phyloP scores from a whole-genome alignment of 2,329 filamentous ascomycete species.

The Phaeosphaeria sp. region DNA sequence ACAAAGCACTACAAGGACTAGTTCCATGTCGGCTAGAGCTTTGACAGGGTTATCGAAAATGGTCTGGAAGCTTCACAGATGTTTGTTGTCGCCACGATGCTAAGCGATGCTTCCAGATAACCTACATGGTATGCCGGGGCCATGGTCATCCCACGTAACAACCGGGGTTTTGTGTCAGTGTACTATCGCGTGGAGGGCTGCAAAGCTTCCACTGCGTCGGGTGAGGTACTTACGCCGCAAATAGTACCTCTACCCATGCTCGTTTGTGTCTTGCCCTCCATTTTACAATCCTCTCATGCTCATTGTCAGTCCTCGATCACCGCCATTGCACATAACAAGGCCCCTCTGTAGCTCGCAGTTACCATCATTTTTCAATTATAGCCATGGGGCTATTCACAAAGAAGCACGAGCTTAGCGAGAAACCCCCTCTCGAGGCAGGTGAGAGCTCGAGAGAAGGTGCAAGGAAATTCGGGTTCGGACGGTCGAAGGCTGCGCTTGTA shows the following conservation, averaged over 20 bases:
- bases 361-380: background rate
- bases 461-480: conserved; percentile 13
- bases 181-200: conserved; percentile 3
- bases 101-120: background rate
- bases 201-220: background rate
- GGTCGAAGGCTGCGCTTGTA: conserved; percentile 19
- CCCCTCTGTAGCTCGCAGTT: background rate
- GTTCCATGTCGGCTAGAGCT: background rate
- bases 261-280: background rate
- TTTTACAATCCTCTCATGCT: background rate
- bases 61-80: background rate
- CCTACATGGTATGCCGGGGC: background rate
- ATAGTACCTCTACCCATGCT: background rate
- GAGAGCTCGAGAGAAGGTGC: conserved; percentile 5
- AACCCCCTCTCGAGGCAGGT: conserved; percentile 10
- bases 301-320: background rate
- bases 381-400: conserved; percentile 11
- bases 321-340: background rate
- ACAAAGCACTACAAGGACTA: background rate
- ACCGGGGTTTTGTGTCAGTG: background rate
- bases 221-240: background rate
- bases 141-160: background rate
- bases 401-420: conserved; percentile 11
- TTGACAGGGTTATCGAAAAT: background rate
- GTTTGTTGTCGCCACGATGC: background rate